Evolutionary conservation across 371 early-diverging fungal species (phyloP).

Genomic region (Mucor racemosus): DNA sequence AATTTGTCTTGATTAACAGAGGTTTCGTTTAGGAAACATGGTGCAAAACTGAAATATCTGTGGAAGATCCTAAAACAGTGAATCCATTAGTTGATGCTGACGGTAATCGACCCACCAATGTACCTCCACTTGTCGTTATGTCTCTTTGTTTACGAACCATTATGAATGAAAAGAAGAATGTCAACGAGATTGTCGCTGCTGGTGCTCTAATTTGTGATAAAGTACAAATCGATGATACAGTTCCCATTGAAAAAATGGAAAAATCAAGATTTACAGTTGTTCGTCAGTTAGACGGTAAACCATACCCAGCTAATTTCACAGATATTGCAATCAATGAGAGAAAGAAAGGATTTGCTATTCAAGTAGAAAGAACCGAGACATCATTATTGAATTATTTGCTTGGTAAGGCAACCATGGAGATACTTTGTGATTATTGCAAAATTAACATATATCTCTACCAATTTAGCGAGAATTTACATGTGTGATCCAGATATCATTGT

Average conservation of each 20-base stretch:
- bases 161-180: slow-evolving; percentile 77
- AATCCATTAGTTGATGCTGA: slow-evolving; percentile 58
- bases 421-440: background rate
- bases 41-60: slow-evolving; percentile 81
- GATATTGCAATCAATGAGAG: slow-evolving; percentile 44
- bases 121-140: slow-evolving; percentile 88
- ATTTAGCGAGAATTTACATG: slow-evolving; percentile 67
- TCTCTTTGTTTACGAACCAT: slow-evolving; percentile 83
- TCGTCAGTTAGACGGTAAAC: slow-evolving; percentile 64
- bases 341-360: slow-evolving; percentile 37
- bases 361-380: slow-evolving; percentile 65
- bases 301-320: slow-evolving; percentile 67
- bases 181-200: slow-evolving; percentile 86
- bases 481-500: slow-evolving; percentile 95
- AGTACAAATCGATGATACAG: slow-evolving; percentile 66
- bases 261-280: slow-evolving; percentile 70
- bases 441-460: background rate
- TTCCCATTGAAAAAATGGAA: slow-evolving; percentile 43
- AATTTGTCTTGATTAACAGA: background rate
- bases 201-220: slow-evolving; percentile 30
- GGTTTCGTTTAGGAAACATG: slow-evolving; percentile 68
- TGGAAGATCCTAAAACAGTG: slow-evolving; percentile 77
- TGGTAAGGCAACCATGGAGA: slow-evolving; percentile 44
- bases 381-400: slow-evolving; percentile 70
- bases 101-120: slow-evolving; percentile 38